Percentiles rank a stretch among this genome's conserved stretches.
These are phyloP conservation scores for Penicillium sp. DNA, from an alignment of 2,329 filamentous ascomycete species.

Conservation along the genomic window DNA sequence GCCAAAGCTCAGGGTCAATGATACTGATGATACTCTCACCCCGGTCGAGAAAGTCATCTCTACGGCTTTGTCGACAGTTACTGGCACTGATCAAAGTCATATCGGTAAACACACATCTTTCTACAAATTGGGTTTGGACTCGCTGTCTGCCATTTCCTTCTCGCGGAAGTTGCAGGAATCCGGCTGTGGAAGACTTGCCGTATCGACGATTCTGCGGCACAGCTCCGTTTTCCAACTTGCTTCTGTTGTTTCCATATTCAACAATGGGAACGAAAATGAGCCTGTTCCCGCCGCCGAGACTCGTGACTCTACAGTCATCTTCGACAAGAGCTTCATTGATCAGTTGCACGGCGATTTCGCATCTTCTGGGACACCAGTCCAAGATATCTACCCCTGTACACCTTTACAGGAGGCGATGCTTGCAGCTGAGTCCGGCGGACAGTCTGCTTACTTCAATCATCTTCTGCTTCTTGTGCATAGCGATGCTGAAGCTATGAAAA, in stretches of 20 bases:
- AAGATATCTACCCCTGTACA: conserved; percentile 74
- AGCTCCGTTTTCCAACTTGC: conserved; percentile 66
- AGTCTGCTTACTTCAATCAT: conserved; percentile 70
- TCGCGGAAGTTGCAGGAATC: conserved; percentile 57
- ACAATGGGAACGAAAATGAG: conserved; percentile 4
- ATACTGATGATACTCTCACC: conserved; percentile 51
- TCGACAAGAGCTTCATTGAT: conserved; percentile 31
- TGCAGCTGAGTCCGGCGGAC: conserved; percentile 53
- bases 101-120: conserved; percentile 71
- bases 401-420: conserved; percentile 89
- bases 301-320: conserved; percentile 7
- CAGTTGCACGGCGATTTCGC: conserved; percentile 37
- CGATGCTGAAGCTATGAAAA: conserved; percentile 53
- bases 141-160: conserved; percentile 75
- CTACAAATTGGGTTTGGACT: conserved; percentile 78
- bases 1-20: conserved; percentile 27
- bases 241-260: conserved; percentile 20
- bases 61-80: conserved; percentile 54
- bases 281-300: not conserved
- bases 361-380: conserved; percentile 41
- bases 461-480: conserved; percentile 64
- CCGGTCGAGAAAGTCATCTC: conserved; percentile 60
- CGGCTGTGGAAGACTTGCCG: conserved; percentile 55
- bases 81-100: conserved; percentile 47
- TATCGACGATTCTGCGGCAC: conserved; percentile 71